These are phyloP conservation scores for Tricharina praecox DNA, from an alignment of 495 filamentous ascomycete species.

Conservation along the genomic window DNA sequence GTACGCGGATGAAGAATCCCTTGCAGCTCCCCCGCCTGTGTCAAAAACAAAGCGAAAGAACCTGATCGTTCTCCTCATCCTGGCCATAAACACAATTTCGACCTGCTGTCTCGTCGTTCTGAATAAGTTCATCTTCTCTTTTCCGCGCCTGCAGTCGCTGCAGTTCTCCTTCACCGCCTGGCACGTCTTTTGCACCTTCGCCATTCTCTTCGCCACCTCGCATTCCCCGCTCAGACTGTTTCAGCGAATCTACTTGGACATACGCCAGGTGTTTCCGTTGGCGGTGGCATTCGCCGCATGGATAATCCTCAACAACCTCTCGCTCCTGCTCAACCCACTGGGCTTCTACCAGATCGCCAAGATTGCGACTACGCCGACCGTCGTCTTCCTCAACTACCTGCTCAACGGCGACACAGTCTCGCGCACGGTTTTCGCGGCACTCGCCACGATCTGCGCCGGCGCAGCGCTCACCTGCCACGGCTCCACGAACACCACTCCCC, in stretches of 20 bases:
- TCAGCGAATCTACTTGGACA: neutral
- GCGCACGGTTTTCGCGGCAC: neutral
- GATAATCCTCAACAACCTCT: no score
- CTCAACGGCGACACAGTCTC: neutral
- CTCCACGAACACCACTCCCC: neutral
- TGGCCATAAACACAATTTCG: neutral
- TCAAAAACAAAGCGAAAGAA: neutral
- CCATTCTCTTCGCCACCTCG: neutral
- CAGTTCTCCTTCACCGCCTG: neutral
- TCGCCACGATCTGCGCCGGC: neutral
- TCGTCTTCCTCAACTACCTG: neutral
- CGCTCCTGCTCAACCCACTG: neutral
- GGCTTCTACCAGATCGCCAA: neutral
- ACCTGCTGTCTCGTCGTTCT: neutral
- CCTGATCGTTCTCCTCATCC: neutral
- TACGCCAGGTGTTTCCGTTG: neutral
- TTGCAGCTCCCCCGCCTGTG: neutral
- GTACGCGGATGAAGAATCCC: neutral
- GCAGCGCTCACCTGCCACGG: neutral
- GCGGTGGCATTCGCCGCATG: neutral
- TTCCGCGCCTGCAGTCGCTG: neutral
- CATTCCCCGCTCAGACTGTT: neutral
- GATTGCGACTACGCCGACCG: neutral
- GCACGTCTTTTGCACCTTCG: neutral
- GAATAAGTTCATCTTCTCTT: neutral